Conservation (phyloP, 306 rosid species). For the Gastrolobium bilobum region DNA sequence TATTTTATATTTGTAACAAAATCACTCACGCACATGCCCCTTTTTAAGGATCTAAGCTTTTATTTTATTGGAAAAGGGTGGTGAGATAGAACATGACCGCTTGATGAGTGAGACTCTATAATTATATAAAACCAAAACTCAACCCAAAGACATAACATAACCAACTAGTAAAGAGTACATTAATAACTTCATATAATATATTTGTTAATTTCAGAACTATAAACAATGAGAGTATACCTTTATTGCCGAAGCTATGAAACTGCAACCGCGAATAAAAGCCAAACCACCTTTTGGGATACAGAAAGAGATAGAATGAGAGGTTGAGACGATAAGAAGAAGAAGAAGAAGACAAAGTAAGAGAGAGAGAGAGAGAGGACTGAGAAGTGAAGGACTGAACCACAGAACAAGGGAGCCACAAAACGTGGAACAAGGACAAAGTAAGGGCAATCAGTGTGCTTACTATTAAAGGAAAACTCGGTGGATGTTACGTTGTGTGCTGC, state of each 20-base stretch:
- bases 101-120: no score
- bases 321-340: no score
- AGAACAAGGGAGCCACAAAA: not conserved
- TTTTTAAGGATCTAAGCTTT: no score
- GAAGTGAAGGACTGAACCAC: not conserved
- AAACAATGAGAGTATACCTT: not conserved
- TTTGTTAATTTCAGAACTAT: not conserved
- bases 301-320: not conserved
- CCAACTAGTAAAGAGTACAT: no score
- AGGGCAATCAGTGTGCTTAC: not conserved
- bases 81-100: no score
- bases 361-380: not conserved
- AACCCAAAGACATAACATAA: no score
- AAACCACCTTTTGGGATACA: not conserved
- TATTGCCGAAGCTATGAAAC: not conserved
- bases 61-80: no score
- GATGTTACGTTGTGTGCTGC: not conserved
- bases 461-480: not conserved
- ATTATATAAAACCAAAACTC: no score
- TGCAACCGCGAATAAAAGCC: not conserved
- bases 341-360: not conserved
- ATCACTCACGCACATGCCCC: no score
- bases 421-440: no score
- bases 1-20: no score
- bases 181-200: no score